These are phyloP conservation scores for Nicotiana benthamiana DNA, from an alignment of 257 asterid species.

Conservation along the genomic window DNA sequence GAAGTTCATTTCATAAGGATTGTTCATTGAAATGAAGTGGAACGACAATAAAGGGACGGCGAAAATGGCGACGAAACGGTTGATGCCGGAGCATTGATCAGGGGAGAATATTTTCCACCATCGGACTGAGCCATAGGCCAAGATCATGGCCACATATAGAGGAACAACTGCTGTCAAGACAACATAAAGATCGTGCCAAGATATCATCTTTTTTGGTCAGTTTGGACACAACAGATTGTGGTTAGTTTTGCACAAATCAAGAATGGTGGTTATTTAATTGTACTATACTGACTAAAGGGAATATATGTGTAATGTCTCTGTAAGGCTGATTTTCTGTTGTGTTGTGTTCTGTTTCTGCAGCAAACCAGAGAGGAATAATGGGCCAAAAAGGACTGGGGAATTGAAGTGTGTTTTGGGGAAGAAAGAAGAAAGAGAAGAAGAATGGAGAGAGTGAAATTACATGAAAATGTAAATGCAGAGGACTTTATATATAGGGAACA, in stretches of 20 bases:
- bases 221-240: not conserved
- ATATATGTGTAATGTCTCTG: not conserved
- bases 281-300: not conserved
- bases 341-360: not conserved
- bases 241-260: not conserved
- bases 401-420: not conserved
- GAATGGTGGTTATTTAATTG: not conserved
- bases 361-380: not conserved
- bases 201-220: slow-evolving; percentile 16
- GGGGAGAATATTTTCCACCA: slow-evolving; percentile 35
- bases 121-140: slow-evolving; percentile 30
- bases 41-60: slow-evolving; percentile 23
- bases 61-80: slow-evolving; percentile 23
- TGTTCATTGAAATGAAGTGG: slow-evolving; percentile 22
- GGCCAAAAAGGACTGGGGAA: not conserved
- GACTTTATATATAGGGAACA: not conserved
- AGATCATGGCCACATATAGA: slow-evolving; percentile 27
- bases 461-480: not conserved
- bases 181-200: slow-evolving; percentile 21
- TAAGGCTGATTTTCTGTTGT: not conserved
- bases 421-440: not conserved
- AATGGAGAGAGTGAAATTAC: slow-evolving; percentile 4
- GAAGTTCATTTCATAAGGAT: slow-evolving; percentile 25
- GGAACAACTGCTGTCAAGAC: slow-evolving; percentile 27
- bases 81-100: slow-evolving; percentile 29